Base-by-base conservation (phyloP, 805 yeast species). In the Isabelozyma pseudorhagii region DNA sequence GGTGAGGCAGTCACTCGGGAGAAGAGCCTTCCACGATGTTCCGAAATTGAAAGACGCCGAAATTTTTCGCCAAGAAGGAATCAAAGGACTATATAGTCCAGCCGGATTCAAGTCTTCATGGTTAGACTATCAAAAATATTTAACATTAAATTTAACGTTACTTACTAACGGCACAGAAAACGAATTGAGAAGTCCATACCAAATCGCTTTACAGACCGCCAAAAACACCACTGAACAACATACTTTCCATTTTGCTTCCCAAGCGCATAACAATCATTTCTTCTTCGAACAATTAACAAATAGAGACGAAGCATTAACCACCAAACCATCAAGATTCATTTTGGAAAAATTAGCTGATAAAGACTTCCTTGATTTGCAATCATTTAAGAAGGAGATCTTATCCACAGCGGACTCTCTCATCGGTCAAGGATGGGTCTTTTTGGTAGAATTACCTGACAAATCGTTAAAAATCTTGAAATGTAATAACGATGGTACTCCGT, bases 221-320 rank as follows among this genome's bases (percentile, higher is more conserved):
- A 79, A 80, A 59, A 80, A 82, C 54, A 75, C 87, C 29, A 80
- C 83, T 29, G 80, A 81, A 58, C 84, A 91, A 34, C 80, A 81
- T 48, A 68, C 81, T n/a, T 92, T 85, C 77, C 94, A 92, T 69
- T 82, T 79, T 61, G 97, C 98, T 3, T 88, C 97, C 4, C 96
- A 88, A 64, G 84, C 91, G 2, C 93, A 88, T 72, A 92, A 91
- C 71, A 94, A 94, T 72, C 99, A 93, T 69, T 77, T 94, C 46
- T 90, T 87, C 60, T 84, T 91, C 61, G 82, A 86, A 65, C 87
- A 87, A 60, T 70, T 85, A 44, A 56, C 69, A 10, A 64, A 67
- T 44, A 61, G 62, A 49, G 48, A 60, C 4, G 62, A 57, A 40
- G 77, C 77, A 5, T 45, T 55, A 36, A 49, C 58, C 31, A 69